Percentiles rank a stretch among this genome's conserved stretches.
Conservation (phyloP, 768 basidiomycete species). For the Boletus eberwhitei region DNA sequence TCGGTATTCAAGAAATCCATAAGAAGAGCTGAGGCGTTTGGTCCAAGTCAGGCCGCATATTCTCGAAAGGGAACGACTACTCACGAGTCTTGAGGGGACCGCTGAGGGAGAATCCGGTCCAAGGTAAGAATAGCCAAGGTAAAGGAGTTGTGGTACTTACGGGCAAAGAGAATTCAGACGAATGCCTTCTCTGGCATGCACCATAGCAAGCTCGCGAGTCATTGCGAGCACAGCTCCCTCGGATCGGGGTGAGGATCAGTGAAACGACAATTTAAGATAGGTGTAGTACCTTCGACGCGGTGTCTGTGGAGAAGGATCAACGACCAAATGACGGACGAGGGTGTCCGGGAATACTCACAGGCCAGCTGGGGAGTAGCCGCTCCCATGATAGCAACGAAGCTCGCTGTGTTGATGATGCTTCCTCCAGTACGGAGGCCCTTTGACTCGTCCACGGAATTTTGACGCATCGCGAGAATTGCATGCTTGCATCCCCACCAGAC, state of each 20-base stretch:
- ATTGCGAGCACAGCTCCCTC: slow-evolving; percentile 97
- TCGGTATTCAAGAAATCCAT: slow-evolving; percentile 98
- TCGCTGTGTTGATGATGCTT: slow-evolving; percentile 97
- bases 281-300: slow-evolving; percentile 77
- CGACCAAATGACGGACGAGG: not conserved
- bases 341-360: slow-evolving; percentile 45
- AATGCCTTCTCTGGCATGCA: slow-evolving; percentile 96
- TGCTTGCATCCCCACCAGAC: slow-evolving; percentile 99
- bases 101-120: slow-evolving; percentile 37
- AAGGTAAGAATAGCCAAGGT: not conserved
- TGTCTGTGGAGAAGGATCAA: slow-evolving; percentile 52
- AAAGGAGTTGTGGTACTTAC: slow-evolving; percentile 44
- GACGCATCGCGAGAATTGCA: slow-evolving; percentile 93
- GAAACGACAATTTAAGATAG: not conserved
- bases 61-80: slow-evolving; percentile 23
- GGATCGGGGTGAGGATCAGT: slow-evolving; percentile 10
- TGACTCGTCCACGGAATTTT: slow-evolving; percentile 79
- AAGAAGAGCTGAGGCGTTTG: slow-evolving; percentile 64
- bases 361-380: slow-evolving; percentile 99
- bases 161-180: slow-evolving; percentile 95
- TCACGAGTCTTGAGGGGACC: slow-evolving; percentile 94
- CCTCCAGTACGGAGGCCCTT: slow-evolving; percentile 81
- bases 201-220: slow-evolving; percentile 97
- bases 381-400: slow-evolving; percentile 93
- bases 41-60: not conserved